Evolutionary conservation across 1,284 basidiomycete genomes (phyloP), one percentile per base, ranked within the genome.

Genomic region (Termitomyces sp.): DNA sequence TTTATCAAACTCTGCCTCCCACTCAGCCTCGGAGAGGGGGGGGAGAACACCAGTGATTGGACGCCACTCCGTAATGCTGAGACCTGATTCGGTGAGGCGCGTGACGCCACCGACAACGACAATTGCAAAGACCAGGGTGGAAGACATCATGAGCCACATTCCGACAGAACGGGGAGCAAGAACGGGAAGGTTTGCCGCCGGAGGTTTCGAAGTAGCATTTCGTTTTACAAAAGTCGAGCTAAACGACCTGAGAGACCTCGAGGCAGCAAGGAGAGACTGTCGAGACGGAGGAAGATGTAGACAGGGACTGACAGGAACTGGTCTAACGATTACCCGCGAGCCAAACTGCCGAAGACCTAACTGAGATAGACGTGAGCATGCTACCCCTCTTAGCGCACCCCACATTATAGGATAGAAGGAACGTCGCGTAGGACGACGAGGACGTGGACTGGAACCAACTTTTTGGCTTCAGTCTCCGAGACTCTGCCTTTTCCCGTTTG

Each of bases 21-120:
- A 99, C 55, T 93, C 84, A 1, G 75, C 81, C 14, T 79, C 71
- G 1, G 82, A 82, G 33, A 92, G 71, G 2, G 97, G 97, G 14
- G 95, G 93, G 14, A 93, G 68, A 51, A 94, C 77, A 19, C 97
- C 97, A 43, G 92, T 89, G 58, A 99, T 86, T 5, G 96, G 93
- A 55, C 85, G 83, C 97, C 97, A 99, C 77, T 99, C 97, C 30
- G 93, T 96, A 67, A 99, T 99, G 60, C 92, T 95, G 57, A 99
- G 76, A 5, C 97, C 97, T 21, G 93, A 97, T 72, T 99, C 97
- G 3, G 97, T 99, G 56, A 99, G 80, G 39, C 97, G 88, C 1
- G 97, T 99, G 49, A 99, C 82, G 9, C 96, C 97, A 34, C 97
- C 97, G 5, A 99, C 92, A 46, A 99, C 86, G 61, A 98, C 88